phyloP scores from a whole-genome alignment of 495 filamentous ascomycete species.

The Daldinia bambusicola region DNA sequence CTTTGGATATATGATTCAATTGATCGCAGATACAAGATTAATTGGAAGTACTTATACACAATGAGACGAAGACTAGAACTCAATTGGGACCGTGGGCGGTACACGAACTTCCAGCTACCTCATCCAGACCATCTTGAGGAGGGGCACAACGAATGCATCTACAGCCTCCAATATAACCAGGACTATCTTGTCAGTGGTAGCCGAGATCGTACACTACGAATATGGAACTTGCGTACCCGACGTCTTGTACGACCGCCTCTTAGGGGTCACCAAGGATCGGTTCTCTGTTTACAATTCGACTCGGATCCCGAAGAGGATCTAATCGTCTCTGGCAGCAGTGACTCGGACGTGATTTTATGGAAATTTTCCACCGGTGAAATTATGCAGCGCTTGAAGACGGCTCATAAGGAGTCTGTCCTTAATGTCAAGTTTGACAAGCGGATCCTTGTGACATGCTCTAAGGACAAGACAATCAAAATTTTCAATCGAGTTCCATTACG shows the following conservation, averaged over 20 bases:
- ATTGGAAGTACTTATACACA: conserved; percentile 90
- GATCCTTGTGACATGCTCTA: conserved; percentile 94
- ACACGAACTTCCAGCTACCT: conserved; percentile 87
- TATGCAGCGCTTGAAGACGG: conserved; percentile 74
- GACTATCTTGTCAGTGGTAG: conserved; percentile 94
- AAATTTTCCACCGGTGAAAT: conserved; percentile 87
- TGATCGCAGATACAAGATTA: conserved; percentile 65
- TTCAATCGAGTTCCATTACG: conserved; percentile 83
- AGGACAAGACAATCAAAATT: conserved; percentile 94
- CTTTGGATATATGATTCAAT: conserved; percentile 57
- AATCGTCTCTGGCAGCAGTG: conserved; percentile 92
- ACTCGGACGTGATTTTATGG: conserved; percentile 91
- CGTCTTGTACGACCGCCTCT: conserved; percentile 78
- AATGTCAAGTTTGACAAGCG: conserved; percentile 93
- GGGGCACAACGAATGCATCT: conserved; percentile 91
- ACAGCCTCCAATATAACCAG: conserved; percentile 87
- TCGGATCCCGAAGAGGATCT: conserved; percentile 89
- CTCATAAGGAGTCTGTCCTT: conserved; percentile 91
- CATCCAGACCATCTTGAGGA: conserved; percentile 83
- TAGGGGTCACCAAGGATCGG: conserved; percentile 81
- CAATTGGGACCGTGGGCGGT: conserved; percentile 89
- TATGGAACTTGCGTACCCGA: conserved; percentile 88
- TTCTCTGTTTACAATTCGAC: conserved; percentile 96
- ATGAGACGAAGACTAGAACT: conserved; percentile 85
- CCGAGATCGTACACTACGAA: conserved; percentile 84